phyloP scores from a whole-genome alignment of 2,329 filamentous ascomycete genomes.

The Beauveria scarabaeidicola region DNA sequence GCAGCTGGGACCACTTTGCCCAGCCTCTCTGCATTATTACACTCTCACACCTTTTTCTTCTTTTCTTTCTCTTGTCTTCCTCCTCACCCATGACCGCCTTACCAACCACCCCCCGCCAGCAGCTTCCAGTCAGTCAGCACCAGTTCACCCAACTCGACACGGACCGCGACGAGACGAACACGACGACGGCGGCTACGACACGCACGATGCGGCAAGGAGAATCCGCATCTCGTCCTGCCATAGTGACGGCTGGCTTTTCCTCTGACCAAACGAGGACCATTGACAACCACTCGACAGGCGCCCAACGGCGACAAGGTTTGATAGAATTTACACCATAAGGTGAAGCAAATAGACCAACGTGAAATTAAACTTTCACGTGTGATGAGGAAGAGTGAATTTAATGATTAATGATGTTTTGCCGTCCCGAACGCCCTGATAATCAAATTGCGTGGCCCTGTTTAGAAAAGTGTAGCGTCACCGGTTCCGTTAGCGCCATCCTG shows the following conservation, averaged over 20 bases:
- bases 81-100: slow-evolving; percentile 4
- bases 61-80: neutral
- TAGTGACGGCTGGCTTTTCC: neutral
- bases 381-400: too few relatives aligned
- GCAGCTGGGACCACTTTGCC: neutral
- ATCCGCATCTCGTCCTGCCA: neutral
- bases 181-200: neutral
- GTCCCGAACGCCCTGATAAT: too few relatives aligned
- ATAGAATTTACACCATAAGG: too few relatives aligned
- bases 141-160: neutral
- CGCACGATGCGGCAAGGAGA: neutral
- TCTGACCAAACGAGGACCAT: neutral
- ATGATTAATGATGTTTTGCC: too few relatives aligned
- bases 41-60: slow-evolving; percentile 5
- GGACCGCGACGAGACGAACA: neutral
- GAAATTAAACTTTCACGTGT: too few relatives aligned
- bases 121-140: neutral
- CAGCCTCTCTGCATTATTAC: slow-evolving; percentile 9
- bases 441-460: neutral
- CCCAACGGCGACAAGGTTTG: too few relatives aligned
- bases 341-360: too few relatives aligned
- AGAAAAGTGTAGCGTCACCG: slow-evolving; percentile 6
- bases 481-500: slow-evolving; percentile 8
- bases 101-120: slow-evolving; percentile 7
- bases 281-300: neutral